phyloP scores from a whole-genome alignment of 2,329 filamentous ascomycete genomes.

The Pyrenochaeta sp. region DNA sequence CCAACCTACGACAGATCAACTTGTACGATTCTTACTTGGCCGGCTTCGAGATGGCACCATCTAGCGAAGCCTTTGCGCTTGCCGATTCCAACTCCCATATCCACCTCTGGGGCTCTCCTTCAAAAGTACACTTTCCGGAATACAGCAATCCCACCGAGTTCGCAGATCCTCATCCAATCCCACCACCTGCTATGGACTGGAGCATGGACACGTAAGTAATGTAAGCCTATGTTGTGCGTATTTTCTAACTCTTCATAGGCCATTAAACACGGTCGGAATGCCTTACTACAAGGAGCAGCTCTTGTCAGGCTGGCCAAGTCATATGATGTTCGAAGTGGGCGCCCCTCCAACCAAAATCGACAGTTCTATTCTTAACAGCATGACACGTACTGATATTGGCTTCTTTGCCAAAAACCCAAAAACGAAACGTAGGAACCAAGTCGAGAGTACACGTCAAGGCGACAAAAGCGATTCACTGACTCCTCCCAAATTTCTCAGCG shows the following conservation, averaged over 20 bases:
- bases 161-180: constrained; percentile 65
- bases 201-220: constrained; percentile 69
- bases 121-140: constrained; percentile 87
- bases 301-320: constrained; percentile 87
- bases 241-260: constrained; percentile 56
- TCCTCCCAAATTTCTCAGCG: constrained; percentile 93
- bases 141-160: constrained; percentile 78
- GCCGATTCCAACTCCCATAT: constrained; percentile 80
- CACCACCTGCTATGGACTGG: constrained; percentile 71
- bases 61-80: constrained; percentile 83
- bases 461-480: constrained; percentile 66
- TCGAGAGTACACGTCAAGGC: constrained; percentile 74
- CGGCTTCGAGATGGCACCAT: constrained; percentile 85
- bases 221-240: not conserved
- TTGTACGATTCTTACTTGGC: constrained; percentile 74
- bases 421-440: constrained; percentile 79
- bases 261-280: constrained; percentile 85
- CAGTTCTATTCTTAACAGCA: constrained; percentile 68
- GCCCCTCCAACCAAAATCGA: constrained; percentile 81
- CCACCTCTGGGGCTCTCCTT: constrained; percentile 86
- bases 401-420: constrained; percentile 79
- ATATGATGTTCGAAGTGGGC: constrained; percentile 83
- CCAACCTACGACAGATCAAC: constrained; percentile 83
- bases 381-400: constrained; percentile 77
- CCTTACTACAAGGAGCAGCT: constrained; percentile 90